Evolutionary conservation across 2,329 filamentous ascomycete genomes (phyloP).

Genomic region (Scortechinia acanthostroma): DNA sequence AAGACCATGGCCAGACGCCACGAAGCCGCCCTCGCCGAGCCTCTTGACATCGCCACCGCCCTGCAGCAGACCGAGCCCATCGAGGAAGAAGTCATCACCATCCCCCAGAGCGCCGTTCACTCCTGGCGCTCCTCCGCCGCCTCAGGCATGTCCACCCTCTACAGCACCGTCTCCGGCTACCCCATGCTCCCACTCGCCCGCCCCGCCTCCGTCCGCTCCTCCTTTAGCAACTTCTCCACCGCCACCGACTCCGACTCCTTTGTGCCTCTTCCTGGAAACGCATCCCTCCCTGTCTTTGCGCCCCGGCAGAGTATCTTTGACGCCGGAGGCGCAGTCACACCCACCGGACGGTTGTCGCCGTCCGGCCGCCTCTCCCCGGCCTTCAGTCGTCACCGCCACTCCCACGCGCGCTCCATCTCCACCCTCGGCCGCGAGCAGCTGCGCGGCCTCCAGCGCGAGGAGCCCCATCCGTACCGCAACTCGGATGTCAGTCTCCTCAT

Average conservation of each 20-base stretch:
- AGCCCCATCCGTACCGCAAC: constrained; percentile 21
- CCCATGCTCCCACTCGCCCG: not conserved
- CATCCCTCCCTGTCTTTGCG: not conserved
- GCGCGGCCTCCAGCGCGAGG: constrained; percentile 20
- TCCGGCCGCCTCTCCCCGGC: not conserved
- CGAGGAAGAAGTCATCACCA: constrained; percentile 23
- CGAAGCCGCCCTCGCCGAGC: too few relatives aligned
- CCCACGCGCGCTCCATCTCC: constrained; percentile 13
- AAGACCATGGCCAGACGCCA: constrained; percentile 19
- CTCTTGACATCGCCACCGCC: too few relatives aligned
- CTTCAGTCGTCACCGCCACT: constrained; percentile 6
- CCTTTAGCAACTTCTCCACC: not conserved
- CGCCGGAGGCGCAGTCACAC: not conserved
- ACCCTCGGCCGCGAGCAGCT: constrained; percentile 17
- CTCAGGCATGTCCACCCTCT: constrained; percentile 16
- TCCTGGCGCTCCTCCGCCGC: constrained; percentile 23
- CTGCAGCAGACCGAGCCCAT: too few relatives aligned
- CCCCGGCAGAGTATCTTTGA: not conserved
- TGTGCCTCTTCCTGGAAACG: too few relatives aligned
- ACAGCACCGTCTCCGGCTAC: not conserved
- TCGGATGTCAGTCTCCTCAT: constrained; percentile 23
- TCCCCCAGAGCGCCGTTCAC: constrained; percentile 18
- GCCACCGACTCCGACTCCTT: not conserved
- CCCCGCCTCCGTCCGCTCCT: constrained; percentile 2
- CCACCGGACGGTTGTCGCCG: not conserved